Base-by-base conservation (phyloP, 192 early-diverging fungal genomes). In the Umbelopsis sp. region DNA sequence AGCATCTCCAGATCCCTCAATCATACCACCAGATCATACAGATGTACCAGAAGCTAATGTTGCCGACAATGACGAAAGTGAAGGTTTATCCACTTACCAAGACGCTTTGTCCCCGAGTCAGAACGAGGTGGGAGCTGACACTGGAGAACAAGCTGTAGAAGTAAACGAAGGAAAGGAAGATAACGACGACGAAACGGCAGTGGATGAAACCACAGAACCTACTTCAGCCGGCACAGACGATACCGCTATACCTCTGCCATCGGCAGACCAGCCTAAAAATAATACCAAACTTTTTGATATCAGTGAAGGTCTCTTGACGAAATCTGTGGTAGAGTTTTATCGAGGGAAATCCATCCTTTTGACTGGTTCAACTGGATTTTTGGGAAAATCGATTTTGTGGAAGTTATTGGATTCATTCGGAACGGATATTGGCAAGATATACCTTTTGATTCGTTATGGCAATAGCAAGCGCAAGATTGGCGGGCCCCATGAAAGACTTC, bases 311-410 rank as follows among this genome's bases (percentile, higher is more conserved):
- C 41, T 47, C 20, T 31, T 69, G 41, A 25, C 24, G n/a, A 47
- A 54, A 21, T 65, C 73, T 43, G 66, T 75, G 6, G 20, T 25
- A 20, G 45, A 59, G 22, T 81, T 74, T 36, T 81, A 81, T 31
- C 54, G 62, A 21, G 41, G 72, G 54, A 82, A 70, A 31, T 77
- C 74, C 32, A 71, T 87, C 43, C 71, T 87, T 26, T 41, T 87
- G 52, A 87, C 85, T 17, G 85, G 85, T 12, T 80, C 81, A 3
- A 87, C 85, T 4, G 85, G 85, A 16, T 87, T 85, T 68, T 71
- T 87, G 24, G 85, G 85, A 38, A 87, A 87, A 59, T 77, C 83
- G 1, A 74, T 87, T 25, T 80, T 87, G 9, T 83, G 81, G 71
- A 86, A 86, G 56, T 32, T 83, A 21, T 52, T 86, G 20, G 72